Conservation (phyloP, 2,329 filamentous ascomycete genomes). For the Penicillium paneum region DNA sequence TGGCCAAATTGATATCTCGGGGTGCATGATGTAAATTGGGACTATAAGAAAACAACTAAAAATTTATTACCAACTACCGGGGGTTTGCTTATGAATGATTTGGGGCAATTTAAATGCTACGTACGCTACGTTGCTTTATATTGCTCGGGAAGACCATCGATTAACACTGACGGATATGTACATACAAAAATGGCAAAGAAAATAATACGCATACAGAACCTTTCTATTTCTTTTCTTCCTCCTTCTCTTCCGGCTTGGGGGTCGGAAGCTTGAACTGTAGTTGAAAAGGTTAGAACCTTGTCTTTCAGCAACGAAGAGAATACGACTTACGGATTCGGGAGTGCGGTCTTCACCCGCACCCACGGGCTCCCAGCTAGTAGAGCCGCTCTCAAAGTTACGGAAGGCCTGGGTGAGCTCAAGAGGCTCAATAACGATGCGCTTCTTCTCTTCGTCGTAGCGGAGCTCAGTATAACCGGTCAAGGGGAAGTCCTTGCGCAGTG, state of each 20-base stretch:
- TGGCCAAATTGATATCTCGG: neutral
- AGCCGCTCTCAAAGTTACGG: slow-evolving; percentile 94
- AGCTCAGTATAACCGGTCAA: slow-evolving; percentile 98
- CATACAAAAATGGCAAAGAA: slow-evolving; percentile 39
- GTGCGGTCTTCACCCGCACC: slow-evolving; percentile 71
- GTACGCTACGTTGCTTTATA: neutral
- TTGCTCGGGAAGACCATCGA: slow-evolving; percentile 19
- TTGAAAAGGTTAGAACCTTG: slow-evolving; percentile 7
- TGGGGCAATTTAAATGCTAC: neutral
- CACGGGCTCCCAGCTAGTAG: slow-evolving; percentile 67
- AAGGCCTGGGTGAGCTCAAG: slow-evolving; percentile 97
- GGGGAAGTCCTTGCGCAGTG: slow-evolving; percentile 95
- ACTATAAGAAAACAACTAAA: neutral
- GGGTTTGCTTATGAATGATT: neutral
- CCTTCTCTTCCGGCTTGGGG: slow-evolving; percentile 89
- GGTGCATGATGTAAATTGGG: neutral
- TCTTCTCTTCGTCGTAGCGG: slow-evolving; percentile 98
- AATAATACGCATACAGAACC: slow-evolving; percentile 38
- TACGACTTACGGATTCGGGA: slow-evolving; percentile 62
- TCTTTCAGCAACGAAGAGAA: neutral
- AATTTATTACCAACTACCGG: accelerated
- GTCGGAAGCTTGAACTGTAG: slow-evolving; percentile 84
- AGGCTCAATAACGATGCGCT: slow-evolving; percentile 96
- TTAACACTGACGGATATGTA: slow-evolving; percentile 32
- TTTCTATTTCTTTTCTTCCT: slow-evolving; percentile 83